Percentiles rank a stretch among this genome's conserved stretches.
Evolutionary conservation across 805 yeast species (phyloP).

Genomic region (Pichia cephalocereana): DNA sequence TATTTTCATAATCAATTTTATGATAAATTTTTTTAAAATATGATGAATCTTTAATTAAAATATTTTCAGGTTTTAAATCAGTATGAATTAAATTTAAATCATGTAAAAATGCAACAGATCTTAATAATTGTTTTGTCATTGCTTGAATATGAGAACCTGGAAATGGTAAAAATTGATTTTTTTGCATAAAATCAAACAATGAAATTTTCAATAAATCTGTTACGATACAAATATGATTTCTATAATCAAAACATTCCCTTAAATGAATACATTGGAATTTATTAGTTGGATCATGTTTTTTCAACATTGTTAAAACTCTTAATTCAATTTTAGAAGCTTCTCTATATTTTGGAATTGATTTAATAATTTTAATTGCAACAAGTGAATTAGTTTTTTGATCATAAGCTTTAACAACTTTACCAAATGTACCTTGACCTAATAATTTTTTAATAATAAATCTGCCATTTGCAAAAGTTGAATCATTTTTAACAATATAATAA

Average conservation of each 20-base stretch:
- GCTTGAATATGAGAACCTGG: slow-evolving; percentile 92
- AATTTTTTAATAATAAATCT: slow-evolving; percentile 59
- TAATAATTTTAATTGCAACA: slow-evolving; percentile 87
- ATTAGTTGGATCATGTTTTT: slow-evolving; percentile 60
- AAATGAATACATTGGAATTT: slow-evolving; percentile 74
- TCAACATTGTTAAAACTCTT: slow-evolving; percentile 66
- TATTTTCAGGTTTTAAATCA: slow-evolving; percentile 94
- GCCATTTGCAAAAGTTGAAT: slow-evolving; percentile 58
- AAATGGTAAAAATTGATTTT: slow-evolving; percentile 77
- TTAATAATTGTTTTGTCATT: slow-evolving; percentile 72
- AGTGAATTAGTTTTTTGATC: slow-evolving; percentile 50
- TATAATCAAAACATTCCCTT: slow-evolving; percentile 82
- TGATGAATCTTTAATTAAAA: slow-evolving; percentile 53
- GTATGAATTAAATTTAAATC: slow-evolving; percentile 89
- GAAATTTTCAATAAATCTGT: slow-evolving; percentile 81
- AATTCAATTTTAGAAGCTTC: slow-evolving; percentile 94
- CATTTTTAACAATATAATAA: slow-evolving; percentile 54
- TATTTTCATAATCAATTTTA: slow-evolving; percentile 10
- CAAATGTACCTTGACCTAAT: slow-evolving; percentile 90
- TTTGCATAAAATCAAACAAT: slow-evolving; percentile 81
- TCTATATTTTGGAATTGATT: slow-evolving; percentile 87
- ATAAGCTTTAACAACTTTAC: slow-evolving; percentile 77
- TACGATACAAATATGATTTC: slow-evolving; percentile 90
- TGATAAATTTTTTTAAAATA: slow-evolving; percentile 27
- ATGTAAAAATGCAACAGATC: slow-evolving; percentile 83